Evolutionary conservation across 2,329 filamentous ascomycete genomes (phyloP), one percentile per base, ranked within the genome.

Genomic region (Zelopaecilomyces penicillatus): DNA sequence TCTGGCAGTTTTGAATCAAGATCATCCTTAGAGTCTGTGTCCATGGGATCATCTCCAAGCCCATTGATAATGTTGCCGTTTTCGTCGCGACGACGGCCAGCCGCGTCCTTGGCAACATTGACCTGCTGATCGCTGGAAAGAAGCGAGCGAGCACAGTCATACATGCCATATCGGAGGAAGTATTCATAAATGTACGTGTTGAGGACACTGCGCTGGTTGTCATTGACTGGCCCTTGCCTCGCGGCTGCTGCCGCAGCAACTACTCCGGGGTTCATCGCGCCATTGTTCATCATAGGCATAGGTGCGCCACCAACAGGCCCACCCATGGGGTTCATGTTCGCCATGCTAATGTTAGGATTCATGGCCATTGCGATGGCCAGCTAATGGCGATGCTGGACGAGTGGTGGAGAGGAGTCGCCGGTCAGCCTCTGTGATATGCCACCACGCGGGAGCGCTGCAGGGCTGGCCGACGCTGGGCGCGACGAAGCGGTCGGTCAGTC

Each of bases 181-280:
- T 93, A 91, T 60, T 93, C 87, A 73, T 91, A 93, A 54, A 93
- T 93, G 64, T 90, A 90, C 19, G 87, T 91, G 68, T 91, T 90
- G 42, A 93, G 75, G 48, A 81, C 68, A 40, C 74, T 68, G 52
- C 76, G 78, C 54, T 69, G 71, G 49, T 61, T 64, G 40, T 73
- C 69, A 52, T 65, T 70, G 49, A 64, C 63, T 52, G 65, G 67
- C 50, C 68, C 65, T 46, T 70, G 68, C 46, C 54, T 56, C 52
- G 49, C 56, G 41, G 59, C 57, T 42, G 58, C 58, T 39, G 59
- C 56, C 35, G 58, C 54, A 27, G 57, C 60, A 38, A 59, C 55
- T 37, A 57, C 60, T 37, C 55, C 57, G 29, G 62, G 60, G 50
- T 65, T 66, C 44, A 59, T 47, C 43, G 51, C 63, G 58, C 73